A percentile compares a stretch with the other conserved stretches of the same genome.
phyloP scores from a whole-genome alignment of 2,329 filamentous ascomycete genomes.

The Didymella sp. region DNA sequence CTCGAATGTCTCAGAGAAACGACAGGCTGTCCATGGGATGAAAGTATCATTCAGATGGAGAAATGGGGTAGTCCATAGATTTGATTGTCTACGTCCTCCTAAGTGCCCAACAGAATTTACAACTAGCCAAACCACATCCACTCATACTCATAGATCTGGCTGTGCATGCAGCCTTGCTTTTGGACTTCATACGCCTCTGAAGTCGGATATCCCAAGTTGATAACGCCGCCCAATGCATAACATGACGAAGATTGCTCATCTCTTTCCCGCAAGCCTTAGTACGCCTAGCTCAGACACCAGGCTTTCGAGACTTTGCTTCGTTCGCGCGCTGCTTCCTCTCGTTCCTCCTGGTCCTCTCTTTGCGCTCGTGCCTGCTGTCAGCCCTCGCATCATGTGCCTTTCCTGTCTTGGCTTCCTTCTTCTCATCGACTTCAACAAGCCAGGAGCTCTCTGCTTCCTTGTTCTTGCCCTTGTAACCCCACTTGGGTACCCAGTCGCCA shows the following conservation, averaged over 20 bases:
- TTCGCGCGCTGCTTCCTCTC: constrained; percentile 55
- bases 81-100: not conserved
- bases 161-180: constrained; percentile 19
- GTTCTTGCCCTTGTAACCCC: constrained; percentile 92
- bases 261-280: constrained; percentile 17
- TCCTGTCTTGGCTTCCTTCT: constrained; percentile 68
- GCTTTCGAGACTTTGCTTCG: constrained; percentile 72
- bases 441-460: constrained; percentile 84
- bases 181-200: constrained; percentile 21
- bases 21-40: not conserved
- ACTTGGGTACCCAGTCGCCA: constrained; percentile 90
- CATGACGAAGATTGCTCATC: constrained; percentile 23
- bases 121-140: not conserved
- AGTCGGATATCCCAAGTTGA: constrained; percentile 25
- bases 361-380: constrained; percentile 67
- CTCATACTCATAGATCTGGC: not conserved
- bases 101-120: not conserved
- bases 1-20: too few species aligned
- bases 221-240: constrained; percentile 43
- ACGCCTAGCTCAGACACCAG: constrained; percentile 29
- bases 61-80: not conserved
- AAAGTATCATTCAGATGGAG: not conserved
- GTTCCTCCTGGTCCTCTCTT: constrained; percentile 52
- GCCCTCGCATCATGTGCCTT: constrained; percentile 66
- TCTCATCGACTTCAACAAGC: constrained; percentile 88